Conservation (phyloP, 371 early-diverging fungal genomes). For the Lichtheimia hyalospora region DNA sequence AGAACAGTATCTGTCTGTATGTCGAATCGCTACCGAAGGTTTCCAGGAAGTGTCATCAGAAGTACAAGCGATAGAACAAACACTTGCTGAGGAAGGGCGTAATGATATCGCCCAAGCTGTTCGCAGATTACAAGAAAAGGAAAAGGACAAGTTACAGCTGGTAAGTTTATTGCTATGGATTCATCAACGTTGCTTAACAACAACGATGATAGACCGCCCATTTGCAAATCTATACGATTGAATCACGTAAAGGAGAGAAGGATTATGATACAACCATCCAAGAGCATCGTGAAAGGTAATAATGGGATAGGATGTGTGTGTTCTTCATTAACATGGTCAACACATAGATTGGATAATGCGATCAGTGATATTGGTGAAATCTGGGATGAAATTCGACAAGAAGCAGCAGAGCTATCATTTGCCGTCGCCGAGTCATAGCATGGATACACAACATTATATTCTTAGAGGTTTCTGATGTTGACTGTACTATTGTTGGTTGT, state of each 20-base stretch:
- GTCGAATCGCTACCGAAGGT: conserved; percentile 45
- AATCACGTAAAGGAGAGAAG: conserved; percentile 36
- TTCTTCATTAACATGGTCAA: too few species aligned
- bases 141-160: conserved; percentile 39
- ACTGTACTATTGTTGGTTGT: too few species aligned
- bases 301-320: too few species aligned
- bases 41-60: conserved; percentile 47
- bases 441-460: neutral
- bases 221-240: conserved; percentile 40
- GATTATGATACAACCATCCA: conserved; percentile 40
- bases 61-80: conserved; percentile 37
- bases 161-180: conserved; percentile 5
- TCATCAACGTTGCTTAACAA: neutral
- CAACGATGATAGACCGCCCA: conserved; percentile 24
- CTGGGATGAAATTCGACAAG: conserved; percentile 46
- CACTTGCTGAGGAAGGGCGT: conserved; percentile 13
- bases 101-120: conserved; percentile 29
- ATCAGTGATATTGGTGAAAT: conserved; percentile 30
- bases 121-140: conserved; percentile 32
- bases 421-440: conserved; percentile 1
- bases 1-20: conserved; percentile 46
- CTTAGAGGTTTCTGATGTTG: too few species aligned
- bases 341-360: too few species aligned
- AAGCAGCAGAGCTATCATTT: conserved; percentile 26
- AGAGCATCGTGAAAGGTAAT: conserved; percentile 25